A percentile compares a stretch with the other conserved stretches of the same genome.
These are phyloP conservation scores for Termitomyces sp. DNA, from an alignment of 768 basidiomycete species.

Conservation along the genomic window DNA sequence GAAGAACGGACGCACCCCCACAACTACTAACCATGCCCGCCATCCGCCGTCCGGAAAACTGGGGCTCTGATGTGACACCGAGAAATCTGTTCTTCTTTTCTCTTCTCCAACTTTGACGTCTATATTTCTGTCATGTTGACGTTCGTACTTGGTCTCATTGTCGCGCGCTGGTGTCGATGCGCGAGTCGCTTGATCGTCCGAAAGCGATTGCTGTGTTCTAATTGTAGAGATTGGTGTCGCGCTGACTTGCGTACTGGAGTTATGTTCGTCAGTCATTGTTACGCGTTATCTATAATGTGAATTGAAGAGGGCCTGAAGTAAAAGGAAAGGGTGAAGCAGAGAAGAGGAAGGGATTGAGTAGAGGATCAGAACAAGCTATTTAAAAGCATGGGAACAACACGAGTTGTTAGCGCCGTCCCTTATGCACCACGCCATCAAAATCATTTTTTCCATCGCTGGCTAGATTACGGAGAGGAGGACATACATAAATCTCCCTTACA, in stretches of 20 bases:
- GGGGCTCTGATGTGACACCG: not conserved
- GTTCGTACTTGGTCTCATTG: not conserved
- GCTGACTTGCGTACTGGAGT: not conserved
- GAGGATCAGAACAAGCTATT: slow-evolving; percentile 4
- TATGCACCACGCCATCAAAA: not conserved
- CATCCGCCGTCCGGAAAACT: slow-evolving; percentile 39
- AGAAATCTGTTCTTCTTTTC: not conserved
- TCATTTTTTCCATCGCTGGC: not conserved
- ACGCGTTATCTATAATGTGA: not conserved
- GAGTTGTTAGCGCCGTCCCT: not conserved
- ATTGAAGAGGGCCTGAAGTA: too few relatives aligned
- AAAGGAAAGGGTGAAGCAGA: not conserved
- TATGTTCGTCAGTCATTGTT: not conserved
- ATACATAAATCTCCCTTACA: not conserved
- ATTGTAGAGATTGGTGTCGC: not conserved
- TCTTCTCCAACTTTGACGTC: not conserved
- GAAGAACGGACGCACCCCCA: slow-evolving; percentile 27
- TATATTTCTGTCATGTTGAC: not conserved
- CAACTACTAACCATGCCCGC: slow-evolving; percentile 38
- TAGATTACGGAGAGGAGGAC: not conserved
- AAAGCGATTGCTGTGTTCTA: not conserved
- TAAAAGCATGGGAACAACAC: slow-evolving; percentile 11
- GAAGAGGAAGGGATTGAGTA: not conserved
- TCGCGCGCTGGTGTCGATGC: not conserved
- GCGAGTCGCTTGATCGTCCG: slow-evolving; percentile 2